phyloP scores from a whole-genome alignment of 768 basidiomycete species.

The Amanita pallidorosea region DNA sequence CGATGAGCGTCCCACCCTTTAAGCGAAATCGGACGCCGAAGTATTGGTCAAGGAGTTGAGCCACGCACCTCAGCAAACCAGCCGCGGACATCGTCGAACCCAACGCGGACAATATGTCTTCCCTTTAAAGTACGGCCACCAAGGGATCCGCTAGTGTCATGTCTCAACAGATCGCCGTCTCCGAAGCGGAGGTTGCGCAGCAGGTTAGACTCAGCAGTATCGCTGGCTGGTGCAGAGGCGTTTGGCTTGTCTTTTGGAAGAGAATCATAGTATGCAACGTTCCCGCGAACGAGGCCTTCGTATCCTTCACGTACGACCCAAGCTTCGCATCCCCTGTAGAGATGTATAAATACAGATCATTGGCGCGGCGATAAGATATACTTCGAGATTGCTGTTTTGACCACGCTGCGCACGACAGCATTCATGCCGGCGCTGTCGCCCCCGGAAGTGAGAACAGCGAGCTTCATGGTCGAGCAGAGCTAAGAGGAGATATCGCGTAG shows the following conservation, averaged over 20 bases:
- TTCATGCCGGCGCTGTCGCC: constrained; percentile 99
- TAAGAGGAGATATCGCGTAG: not conserved
- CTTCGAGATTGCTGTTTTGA: constrained; percentile 89
- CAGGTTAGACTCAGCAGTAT: constrained; percentile 8
- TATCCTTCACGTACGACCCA: constrained; percentile 98
- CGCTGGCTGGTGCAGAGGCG: not conserved
- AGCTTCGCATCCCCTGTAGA: constrained; percentile 80
- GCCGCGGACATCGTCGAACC: constrained; percentile 96
- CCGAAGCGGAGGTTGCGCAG: constrained; percentile 68
- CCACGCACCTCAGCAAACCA: constrained; percentile 79
- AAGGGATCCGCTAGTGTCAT: constrained; percentile 70
- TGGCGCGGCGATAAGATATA: constrained; percentile 16
- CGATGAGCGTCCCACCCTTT: constrained; percentile 91
- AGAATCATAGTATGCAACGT: constrained; percentile 27
- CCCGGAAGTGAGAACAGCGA: constrained; percentile 91
- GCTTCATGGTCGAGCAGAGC: constrained; percentile 46
- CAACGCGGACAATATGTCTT: constrained; percentile 87
- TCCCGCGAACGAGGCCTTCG: constrained; percentile 96
- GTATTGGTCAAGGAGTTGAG: not conserved
- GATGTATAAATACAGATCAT: not conserved
- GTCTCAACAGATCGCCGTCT: constrained; percentile 63
- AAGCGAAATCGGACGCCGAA: not conserved
- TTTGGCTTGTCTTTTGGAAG: constrained; percentile 7
- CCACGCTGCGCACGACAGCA: constrained; percentile 86
- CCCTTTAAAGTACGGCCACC: constrained; percentile 74